Base-by-base conservation (phyloP, 352 stramenopile genomes). In the Globisporangium orthogonon region DNA sequence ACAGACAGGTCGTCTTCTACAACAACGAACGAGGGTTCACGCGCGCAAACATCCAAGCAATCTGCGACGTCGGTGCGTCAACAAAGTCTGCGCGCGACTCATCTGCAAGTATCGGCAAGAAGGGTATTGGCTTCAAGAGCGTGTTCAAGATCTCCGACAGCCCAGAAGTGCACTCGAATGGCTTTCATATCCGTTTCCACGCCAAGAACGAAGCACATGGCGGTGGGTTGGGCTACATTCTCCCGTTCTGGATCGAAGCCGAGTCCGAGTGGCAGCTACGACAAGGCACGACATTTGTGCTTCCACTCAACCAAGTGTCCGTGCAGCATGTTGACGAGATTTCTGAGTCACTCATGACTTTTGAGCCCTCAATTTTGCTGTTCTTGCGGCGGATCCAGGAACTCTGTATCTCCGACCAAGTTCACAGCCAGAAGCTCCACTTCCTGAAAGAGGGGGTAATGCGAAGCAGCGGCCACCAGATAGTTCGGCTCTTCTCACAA, bases 81-180 rank as follows among this genome's bases (percentile, higher is more conserved):
- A 95, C 87, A 0, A 95, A 95, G 29, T 28, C 55, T 2, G 41
- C 61, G 39, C 15, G 17, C 4, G 55, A 62, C 51, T 68, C 62
- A 17, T 62, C 62, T 15, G 68, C 55, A 7, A 93, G 84, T 61
- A 96, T 96, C n/a, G 85, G 87, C 33, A 91, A 92, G 58, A 96
- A 96, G 56, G 87, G 87, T 3, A 96, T 96, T 49, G 87, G 85
- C 28, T 96, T 96, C 57, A 96, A 96, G 66, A 94, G 83, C n/a
- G 87, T 96, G 3, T 96, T 96, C 67, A 91, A 91, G 58, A 78
- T 96, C 23, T 91, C 85, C 0, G 76, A 94, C 44, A 60, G 64
- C 1, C 87, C 87, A 0, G 73, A 96, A 40, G 82, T 96, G 39
- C 87, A 96, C 63, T 95, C 85, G 47, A 95, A 95, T 50, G 87